Percentiles rank a stretch among this genome's conserved stretches.
These are phyloP conservation scores for Trypanosoma scelopori DNA, from an alignment of 208 protist genomes.

Conservation along the genomic window DNA sequence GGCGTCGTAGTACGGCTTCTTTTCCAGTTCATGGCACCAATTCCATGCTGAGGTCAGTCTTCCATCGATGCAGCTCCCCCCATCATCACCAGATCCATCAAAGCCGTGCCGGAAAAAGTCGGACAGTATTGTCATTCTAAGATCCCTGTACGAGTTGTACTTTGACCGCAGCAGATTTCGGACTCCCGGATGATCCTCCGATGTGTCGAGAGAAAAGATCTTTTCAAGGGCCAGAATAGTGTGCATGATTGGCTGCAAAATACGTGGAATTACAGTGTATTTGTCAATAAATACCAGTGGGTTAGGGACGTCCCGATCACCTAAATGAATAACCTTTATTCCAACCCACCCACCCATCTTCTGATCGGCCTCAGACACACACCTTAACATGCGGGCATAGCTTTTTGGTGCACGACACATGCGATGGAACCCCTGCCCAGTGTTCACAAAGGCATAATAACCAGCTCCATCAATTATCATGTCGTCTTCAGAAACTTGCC, in stretches of 20 bases:
- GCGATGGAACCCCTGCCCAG: conserved; percentile 95
- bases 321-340: conserved; percentile 96
- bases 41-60: conserved; percentile 98
- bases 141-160: conserved; percentile 70
- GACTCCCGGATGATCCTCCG: conserved; percentile 58
- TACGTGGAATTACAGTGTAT: conserved; percentile 95
- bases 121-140: conserved; percentile 81
- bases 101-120: conserved; percentile 97
- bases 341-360: conserved; percentile 93
- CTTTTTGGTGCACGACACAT: conserved; percentile 90
- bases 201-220: conserved; percentile 55
- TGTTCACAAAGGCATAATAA: conserved; percentile 85
- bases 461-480: conserved; percentile 75
- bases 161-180: conserved; percentile 70
- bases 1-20: conserved; percentile 96
- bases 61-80: conserved; percentile 96
- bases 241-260: conserved; percentile 93
- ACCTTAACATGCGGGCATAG: conserved; percentile 73
- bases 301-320: conserved; percentile 97
- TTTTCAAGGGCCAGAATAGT: conserved; percentile 61
- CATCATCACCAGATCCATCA: conserved; percentile 91
- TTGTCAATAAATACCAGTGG: conserved; percentile 98
- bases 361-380: conserved; percentile 76
- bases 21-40: conserved; percentile 95
- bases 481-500: conserved; percentile 93